A percentile compares a stretch with the other conserved stretches of the same genome.
These are phyloP conservation scores for Prunus persica DNA, from an alignment of 306 rosid genomes.

Conservation along the genomic window Prunus_persica_NCBIv2 NC_034014.1:26460501-26461000, in stretches of 20 bases:
- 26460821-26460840: background rate
- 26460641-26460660: slow-evolving; percentile 53
- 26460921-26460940: background rate
- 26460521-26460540: slow-evolving; percentile 53
- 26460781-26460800: background rate
- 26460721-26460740: background rate
- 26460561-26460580: slow-evolving; percentile 61
- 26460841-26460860: background rate
- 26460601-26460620: background rate
- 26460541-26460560: slow-evolving; percentile 94
- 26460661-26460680: slow-evolving; percentile 20
- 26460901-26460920: background rate
- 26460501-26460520: slow-evolving; percentile 76
- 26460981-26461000: background rate
- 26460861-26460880: background rate
- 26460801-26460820: background rate
- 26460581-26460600: slow-evolving; percentile 24
- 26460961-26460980: background rate
- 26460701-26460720: background rate
- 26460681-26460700: slow-evolving; percentile 10
- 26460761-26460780: background rate
- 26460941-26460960: background rate
- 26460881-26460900: background rate
- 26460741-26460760: background rate
- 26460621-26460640: slow-evolving; percentile 11